Base-by-base conservation (phyloP, 2,329 filamentous ascomycete genomes). In the Paecilomyces fulvus region DNA sequence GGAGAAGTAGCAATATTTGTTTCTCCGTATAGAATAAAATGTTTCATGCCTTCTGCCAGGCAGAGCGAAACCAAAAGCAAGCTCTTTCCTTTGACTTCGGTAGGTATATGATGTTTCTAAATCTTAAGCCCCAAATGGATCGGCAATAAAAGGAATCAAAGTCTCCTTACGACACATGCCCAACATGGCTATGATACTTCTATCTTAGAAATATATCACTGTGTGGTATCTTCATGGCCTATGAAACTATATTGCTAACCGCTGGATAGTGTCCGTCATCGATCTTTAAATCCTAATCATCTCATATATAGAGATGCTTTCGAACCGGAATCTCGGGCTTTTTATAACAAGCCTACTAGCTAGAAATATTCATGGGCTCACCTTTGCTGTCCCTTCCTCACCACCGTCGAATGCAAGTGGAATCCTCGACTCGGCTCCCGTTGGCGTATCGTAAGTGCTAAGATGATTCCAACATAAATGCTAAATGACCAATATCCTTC, bases 391-490 rank as follows among this genome's bases (percentile, higher is more conserved):
- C 11, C 74, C 74, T 6, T 48, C 63, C 17, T 65, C 70, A 28
- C 66, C 69, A 11, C 68, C 74, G 11, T 58, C 63, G 1, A 68
- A 67, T 28, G 56, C 67, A 0, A 70, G 68, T 53, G 56, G 58
- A 1, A 61, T 66, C 49, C 62, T 79, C 10, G 69, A 73, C 50
- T 65, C 67, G 30, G 74, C 77, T 1, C 77, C 77, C 5, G 70
- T 79, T 1, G 77, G 77, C 2, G 65, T 79, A 31, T 79, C 77
- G 73, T 79, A 63, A 63, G 76, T 67, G 11, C 10, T 11, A 20
- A 25, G 20, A 11, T 14, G 5, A 12, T 25, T 9, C 7, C 7
- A 17, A 10, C 23, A 11, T 6, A 10, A 30, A 9, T 21, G 25
- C 28, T 12, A n/a, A 49, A 28, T 11, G 25, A 23, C 43, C 56